Conservation (phyloP, 768 basidiomycete genomes). For the Filobasidium floriforme region DNA sequence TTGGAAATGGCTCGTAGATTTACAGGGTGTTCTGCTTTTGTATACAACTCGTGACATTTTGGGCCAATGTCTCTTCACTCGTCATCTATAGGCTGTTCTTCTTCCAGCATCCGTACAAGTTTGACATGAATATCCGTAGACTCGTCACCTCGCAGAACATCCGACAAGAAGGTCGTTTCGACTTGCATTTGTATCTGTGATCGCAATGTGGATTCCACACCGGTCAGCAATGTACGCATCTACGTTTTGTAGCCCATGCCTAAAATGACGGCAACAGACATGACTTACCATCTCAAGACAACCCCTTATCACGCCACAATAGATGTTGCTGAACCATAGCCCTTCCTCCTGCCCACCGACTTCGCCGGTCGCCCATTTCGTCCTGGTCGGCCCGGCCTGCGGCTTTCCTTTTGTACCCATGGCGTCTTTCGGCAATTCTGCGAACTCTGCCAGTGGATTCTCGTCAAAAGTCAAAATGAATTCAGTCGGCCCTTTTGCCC, state of each 20-base stretch:
- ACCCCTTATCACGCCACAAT: conserved; percentile 88
- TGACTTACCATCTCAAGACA: conserved; percentile 85
- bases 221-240: too few relatives aligned
- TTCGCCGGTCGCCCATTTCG: conserved; percentile 9
- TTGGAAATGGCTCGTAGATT: too few relatives aligned
- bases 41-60: not conserved
- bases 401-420: conserved; percentile 41
- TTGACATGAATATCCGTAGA: conserved; percentile 86
- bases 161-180: conserved; percentile 77
- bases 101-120: conserved; percentile 83
- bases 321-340: conserved; percentile 91
- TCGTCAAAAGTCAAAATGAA: conserved; percentile 88
- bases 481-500: conserved; percentile 40
- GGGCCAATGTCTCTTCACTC: conserved; percentile 50
- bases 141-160: conserved; percentile 86
- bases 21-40: too few relatives aligned
- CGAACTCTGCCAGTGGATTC: conserved; percentile 93
- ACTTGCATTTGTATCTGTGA: conserved; percentile 90
- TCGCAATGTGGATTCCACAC: not conserved
- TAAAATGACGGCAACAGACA: too few relatives aligned
- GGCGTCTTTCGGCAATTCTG: conserved; percentile 87
- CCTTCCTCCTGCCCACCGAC: conserved; percentile 58
- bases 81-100: conserved; percentile 88
- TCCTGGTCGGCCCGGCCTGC: not conserved
- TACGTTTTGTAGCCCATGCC: too few relatives aligned